These are phyloP conservation scores for Penstemon davidsonii DNA, from an alignment of 257 asterid species.

Conservation along the genomic window DNA sequence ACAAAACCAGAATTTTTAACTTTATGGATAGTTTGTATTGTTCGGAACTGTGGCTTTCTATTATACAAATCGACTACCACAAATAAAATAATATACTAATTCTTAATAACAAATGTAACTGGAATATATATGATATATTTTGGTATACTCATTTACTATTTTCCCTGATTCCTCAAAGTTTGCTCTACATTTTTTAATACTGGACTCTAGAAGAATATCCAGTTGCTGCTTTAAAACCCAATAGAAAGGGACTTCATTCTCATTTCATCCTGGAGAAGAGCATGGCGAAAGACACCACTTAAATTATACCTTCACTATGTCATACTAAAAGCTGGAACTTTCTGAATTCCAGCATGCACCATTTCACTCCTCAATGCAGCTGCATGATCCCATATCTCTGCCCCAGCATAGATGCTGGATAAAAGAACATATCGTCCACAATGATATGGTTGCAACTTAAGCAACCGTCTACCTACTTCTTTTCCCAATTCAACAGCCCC, in stretches of 20 bases:
- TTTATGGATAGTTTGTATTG: not conserved
- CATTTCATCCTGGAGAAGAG: not conserved
- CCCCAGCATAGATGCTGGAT: conserved; percentile 77
- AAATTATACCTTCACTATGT: conserved; percentile 30
- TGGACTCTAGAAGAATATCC: too few species aligned
- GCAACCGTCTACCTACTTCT: conserved; percentile 58
- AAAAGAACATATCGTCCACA: conserved; percentile 67
- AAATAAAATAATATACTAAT: not conserved
- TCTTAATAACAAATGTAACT: not conserved
- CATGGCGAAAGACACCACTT: conserved; percentile 6
- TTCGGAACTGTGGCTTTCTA: not conserved
- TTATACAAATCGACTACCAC: not conserved
- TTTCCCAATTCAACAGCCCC: conserved; percentile 68
- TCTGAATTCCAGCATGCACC: conserved; percentile 63
- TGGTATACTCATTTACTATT: not conserved
- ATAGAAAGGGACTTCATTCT: not conserved
- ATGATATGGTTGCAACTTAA: conserved; percentile 59
- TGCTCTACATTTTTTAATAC: too few species aligned
- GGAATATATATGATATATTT: not conserved
- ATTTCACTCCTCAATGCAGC: conserved; percentile 66
- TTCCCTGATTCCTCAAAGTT: not conserved
- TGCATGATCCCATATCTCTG: conserved; percentile 72
- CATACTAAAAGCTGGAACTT: conserved; percentile 73
- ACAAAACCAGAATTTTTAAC: not conserved
- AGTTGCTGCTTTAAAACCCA: not conserved